Base-by-base conservation (phyloP, 2,329 filamentous ascomycete species). In the Fusarium tricinctum region DNA sequence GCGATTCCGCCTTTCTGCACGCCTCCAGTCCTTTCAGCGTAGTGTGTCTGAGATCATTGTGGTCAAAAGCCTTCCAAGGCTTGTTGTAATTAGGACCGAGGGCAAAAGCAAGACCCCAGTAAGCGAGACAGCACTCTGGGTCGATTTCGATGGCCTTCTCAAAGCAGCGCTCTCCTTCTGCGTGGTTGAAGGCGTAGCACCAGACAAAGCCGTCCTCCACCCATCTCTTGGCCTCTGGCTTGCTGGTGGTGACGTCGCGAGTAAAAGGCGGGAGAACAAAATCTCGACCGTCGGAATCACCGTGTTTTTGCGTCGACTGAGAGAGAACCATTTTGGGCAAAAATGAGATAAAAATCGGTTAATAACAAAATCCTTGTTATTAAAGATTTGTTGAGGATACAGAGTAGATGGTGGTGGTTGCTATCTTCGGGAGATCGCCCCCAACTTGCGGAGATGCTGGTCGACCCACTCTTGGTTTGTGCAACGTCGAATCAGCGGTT, bases 1-100 rank as follows among this genome's bases (percentile, higher is more conserved):
- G 46, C 1, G 45, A 44, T 39, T 52, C 52, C 1, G 64, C 73
- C 44, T 72, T 70, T 13, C 54, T 55, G 42, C 70, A 35, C 0
- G 66, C 68, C 4, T 65, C 50, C 3, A 56, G 42, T 0, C 71
- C 61, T 32, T 63, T 53, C 0, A 45, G 38, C 19, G 71, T 56
- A 8, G 73, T 75, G n/a, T 63, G 59, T 28, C 58, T 58, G 2
- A 74, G 51, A 17, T 75, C 73, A 26, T 66, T 63, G 8, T 50
- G 42, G 38, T 75, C 72, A 56, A 74, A 75, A 22, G 68, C 69
- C 28, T 63, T 70, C 91, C 91, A 93, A 0, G 91, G 87, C 72
- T 93, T 92, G 79, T 94, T 86, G 74, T 88, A 88, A 73, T 93
- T 93, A 1, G 91, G 91, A 0, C 91, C 91, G 0, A 91, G 78